Evolutionary conservation across 164 flowering plant genomes (phyloP), one percentile per base, ranked within the genome.

Genomic region (Stephania yunnanensis): DNA sequence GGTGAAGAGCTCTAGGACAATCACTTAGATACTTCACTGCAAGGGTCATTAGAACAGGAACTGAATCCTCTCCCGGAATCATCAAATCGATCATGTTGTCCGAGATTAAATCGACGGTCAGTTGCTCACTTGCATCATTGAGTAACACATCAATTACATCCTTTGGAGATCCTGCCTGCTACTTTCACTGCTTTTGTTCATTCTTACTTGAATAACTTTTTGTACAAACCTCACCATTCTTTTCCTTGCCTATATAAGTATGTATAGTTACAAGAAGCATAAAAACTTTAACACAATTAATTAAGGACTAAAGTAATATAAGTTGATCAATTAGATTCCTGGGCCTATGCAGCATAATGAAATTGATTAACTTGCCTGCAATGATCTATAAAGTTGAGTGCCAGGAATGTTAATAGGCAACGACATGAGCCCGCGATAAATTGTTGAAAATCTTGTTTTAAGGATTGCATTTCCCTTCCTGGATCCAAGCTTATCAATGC

Each of bases 31-130:
- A 95, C 80, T 95, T 95, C 1, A 91, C 68, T 0, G 97, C 97
- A n/a, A 95, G 92, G 58, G 99, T 91, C 70, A 95, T 90, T 36
- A 92, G 94, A 52, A 88, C 75, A 0, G 99, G 99, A 11, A 95
- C 97, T 1, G 99, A 93, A 71, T 93, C 99, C 79, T 95, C 98
- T 1, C 97, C 99, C 0, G 99, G 99, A 17, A 95, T 95, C 98
- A 95, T 95, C 84, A 95, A 80, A 80, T 93, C 99, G 61, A 95
- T 91, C 84, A 92, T 83, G 75, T 95, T 95, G 52, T 88, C 92
- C 3, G 96, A 91, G 48, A 95, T 92, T 55, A 93, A 67, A 29
- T 88, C 90, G 58, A 86, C 89, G 2, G 92, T 87, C 45, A 93
- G 73, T 76, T 87, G 83, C 61, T 83, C 88, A 71, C 84, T 87